phyloP scores from a whole-genome alignment of 2,329 filamentous ascomycete genomes.

The Periconia sp. region DNA sequence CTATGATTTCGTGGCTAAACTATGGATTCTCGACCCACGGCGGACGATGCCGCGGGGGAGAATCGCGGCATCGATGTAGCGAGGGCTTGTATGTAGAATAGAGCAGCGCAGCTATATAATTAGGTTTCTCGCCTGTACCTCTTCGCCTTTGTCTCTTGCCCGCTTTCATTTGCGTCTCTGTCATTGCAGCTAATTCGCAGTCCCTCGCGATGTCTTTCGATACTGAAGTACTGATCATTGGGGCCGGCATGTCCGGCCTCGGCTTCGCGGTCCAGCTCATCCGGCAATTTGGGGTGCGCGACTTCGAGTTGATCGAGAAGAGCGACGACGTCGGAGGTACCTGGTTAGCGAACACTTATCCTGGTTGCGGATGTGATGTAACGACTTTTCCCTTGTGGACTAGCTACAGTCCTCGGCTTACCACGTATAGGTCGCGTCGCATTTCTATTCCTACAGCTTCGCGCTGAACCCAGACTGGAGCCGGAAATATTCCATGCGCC shows the following conservation, averaged over 20 bases:
- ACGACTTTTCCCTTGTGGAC: too few species aligned
- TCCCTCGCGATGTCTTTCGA: slow-evolving; percentile 41
- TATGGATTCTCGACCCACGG: slow-evolving; percentile 5
- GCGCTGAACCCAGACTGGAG: slow-evolving; percentile 66
- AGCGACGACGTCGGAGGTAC: slow-evolving; percentile 45
- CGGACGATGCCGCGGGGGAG: neutral
- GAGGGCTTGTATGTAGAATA: neutral
- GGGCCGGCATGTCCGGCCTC: slow-evolving; percentile 56
- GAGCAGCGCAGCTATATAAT: neutral
- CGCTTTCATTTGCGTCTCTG: neutral
- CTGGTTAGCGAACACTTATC: slow-evolving; percentile 58
- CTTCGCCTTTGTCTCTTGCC: neutral
- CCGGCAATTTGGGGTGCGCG: slow-evolving; percentile 44
- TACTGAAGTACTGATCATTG: slow-evolving; percentile 57
- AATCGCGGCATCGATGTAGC: neutral
- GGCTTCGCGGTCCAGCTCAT: slow-evolving; percentile 55
- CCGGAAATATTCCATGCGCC: slow-evolving; percentile 64
- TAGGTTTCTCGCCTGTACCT: neutral
- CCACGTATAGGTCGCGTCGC: slow-evolving; percentile 38
- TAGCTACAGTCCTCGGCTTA: too few species aligned
- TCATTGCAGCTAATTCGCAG: neutral
- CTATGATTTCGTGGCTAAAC: too few species aligned
- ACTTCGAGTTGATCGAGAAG: slow-evolving; percentile 55
- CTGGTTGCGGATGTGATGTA: slow-evolving; percentile 62
- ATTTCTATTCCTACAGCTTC: slow-evolving; percentile 65